Base-by-base conservation (phyloP, 495 filamentous ascomycete genomes). In the Xylaria sp. region DNA sequence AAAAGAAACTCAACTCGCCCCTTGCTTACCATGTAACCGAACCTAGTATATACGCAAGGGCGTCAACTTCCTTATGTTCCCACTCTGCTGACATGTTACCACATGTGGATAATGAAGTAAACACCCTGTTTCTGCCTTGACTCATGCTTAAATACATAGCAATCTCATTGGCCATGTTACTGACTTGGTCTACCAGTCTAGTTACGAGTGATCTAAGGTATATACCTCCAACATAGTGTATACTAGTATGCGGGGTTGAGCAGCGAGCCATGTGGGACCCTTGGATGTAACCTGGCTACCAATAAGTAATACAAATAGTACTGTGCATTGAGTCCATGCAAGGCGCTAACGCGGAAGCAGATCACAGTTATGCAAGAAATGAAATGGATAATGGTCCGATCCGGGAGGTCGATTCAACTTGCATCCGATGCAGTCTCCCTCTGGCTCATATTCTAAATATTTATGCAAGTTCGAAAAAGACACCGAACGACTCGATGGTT, bases 161-260 rank as follows among this genome's bases (percentile, higher is more conserved):
- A 31, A 55, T 55, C 52, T 17, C 21, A 53, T n/a, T 19, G 17
- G 5, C 26, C n/a, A 26, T 55, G 26, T 29, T 29, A 6, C 50
- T 29, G 5, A 53, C 50, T 3, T 0, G 3, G 21, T 15, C 24
- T 15, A 29, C 14, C 12, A 9, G 7, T n/a, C n/a, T 24, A 14
- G 12, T 24, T 21, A 29, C 26, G 3, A 26, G 12, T 0, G n/a
- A 11, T n/a, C 17, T 24, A 50, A n/a, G 19, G 19, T 8, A 48
- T 6, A 24, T n/a, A n/a, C n/a, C n/a, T n/a, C n/a, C n/a, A n/a
- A n/a, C n/a, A n/a, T n/a, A n/a, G n/a, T n/a, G n/a, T n/a, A n/a
- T n/a, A n/a, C n/a, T n/a, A n/a, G n/a, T 55, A 55, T 55, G 52
- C 52, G 26, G 52, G 52, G 52, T 55, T 31, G 7, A 31, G 52